Base-by-base conservation (phyloP, 257 asterid species). In the Rhazya stricta region DNA sequence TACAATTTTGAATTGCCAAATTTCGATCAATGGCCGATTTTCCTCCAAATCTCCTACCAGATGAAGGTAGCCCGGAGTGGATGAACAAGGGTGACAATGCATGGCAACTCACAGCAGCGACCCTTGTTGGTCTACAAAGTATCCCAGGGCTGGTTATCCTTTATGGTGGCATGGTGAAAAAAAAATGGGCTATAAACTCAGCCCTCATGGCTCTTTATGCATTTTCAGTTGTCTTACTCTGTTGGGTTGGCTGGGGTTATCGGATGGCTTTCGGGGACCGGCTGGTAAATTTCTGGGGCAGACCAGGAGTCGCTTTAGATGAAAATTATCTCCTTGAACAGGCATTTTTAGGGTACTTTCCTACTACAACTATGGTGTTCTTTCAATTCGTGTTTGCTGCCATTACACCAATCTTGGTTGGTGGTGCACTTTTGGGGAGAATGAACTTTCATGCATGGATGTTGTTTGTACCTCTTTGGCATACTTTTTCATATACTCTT, bases 181-280 rank as follows among this genome's bases (percentile, higher is more conserved):
- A 88, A 81, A 88, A 84, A 63, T 86, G 93, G 90, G 93, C 93
- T 19, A 82, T 86, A 21, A 86, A 88, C 76, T 86, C 93, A 0
- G 90, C 93, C 12, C 86, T 88, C 88, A 88, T 88, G 93, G 90
- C 89, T 1, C 86, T 88, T 30, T 88, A 88, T 76, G 90, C 88
- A 48, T 88, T 88, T 66, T 86, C 91, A 45, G 93, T 88, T 1
- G 80, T 88, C 21, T 12, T 89, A 29, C 67, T 86, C 12, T 88
- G 93, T 71, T 88, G 93, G 93, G 93, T 83, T 11, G 70, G 62
- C 0, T 88, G 90, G 90, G 93, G 85, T 2, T 88, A 88, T 79
- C 84, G 79, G 68, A 86, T 88, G 93, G 84, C 93, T 0, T 88
- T 88, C 54, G 93, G 93, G 5, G 87, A 88, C 21, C 11, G 48